phyloP scores from a whole-genome alignment of 768 basidiomycete genomes.

The Macrolepiota fuliginosa region DNA sequence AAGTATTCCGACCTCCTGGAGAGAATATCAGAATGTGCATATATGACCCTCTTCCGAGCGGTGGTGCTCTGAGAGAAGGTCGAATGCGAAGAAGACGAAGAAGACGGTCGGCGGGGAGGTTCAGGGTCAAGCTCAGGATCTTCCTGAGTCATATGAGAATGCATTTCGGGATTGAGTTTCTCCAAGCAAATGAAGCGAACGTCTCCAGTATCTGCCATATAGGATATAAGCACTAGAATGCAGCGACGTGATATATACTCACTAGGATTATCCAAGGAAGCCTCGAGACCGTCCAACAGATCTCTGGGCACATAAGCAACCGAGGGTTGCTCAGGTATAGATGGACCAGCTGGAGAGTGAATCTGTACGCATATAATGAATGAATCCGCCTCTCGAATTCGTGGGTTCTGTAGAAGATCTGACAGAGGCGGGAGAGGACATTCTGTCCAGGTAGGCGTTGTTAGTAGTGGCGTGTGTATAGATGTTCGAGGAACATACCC shows the following conservation, averaged over 20 bases:
- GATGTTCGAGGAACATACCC: conserved; percentile 41
- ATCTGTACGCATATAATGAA: conserved; percentile 76
- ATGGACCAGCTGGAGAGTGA: conserved; percentile 55
- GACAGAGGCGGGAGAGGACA: conserved; percentile 65
- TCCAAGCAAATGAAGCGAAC: conserved; percentile 76
- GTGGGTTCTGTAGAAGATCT: conserved; percentile 53
- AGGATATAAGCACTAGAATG: background rate
- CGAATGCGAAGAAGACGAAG: conserved; percentile 41
- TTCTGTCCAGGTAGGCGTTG: conserved; percentile 31
- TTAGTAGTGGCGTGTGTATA: background rate
- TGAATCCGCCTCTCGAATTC: conserved; percentile 61
- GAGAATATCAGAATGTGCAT: conserved; percentile 78
- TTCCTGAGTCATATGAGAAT: conserved; percentile 14
- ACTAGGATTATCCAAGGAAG: conserved; percentile 73
- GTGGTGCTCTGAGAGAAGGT: conserved; percentile 42
- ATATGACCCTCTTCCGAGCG: conserved; percentile 71
- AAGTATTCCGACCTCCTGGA: conserved; percentile 77
- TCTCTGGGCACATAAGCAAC: conserved; percentile 64
- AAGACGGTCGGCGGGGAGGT: conserved; percentile 30
- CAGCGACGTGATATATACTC: conserved; percentile 20
- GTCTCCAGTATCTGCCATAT: conserved; percentile 66
- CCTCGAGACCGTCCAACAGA: conserved; percentile 66
- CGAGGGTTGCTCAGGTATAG: conserved; percentile 65
- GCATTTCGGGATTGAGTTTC: conserved; percentile 28
- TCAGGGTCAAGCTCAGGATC: conserved; percentile 5